Evolutionary conservation across 2,329 filamentous ascomycete species (phyloP), one percentile per base, ranked within the genome.

Genomic region (Chaetothyriales sp.): DNA sequence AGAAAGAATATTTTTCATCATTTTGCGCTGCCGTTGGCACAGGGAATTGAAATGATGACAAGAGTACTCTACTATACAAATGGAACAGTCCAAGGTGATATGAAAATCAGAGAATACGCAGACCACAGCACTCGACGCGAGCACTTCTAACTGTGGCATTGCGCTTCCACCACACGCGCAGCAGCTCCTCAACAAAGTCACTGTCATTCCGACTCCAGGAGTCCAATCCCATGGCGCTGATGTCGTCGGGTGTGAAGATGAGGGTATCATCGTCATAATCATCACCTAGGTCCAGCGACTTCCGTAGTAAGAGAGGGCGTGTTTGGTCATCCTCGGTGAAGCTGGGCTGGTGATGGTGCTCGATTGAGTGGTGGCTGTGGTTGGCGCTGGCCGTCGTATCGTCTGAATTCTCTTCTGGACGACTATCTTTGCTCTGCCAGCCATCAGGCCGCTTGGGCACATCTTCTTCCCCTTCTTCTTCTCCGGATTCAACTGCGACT

Each of bases 211-310:
- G 65, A 50, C 70, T 73, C 71, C 71, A 73, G 15, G 68, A 63
- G 54, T 74, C 71, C 15, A 74, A 65, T 2, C 71, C 70, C 71
- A 74, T 73, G 42, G 68, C 62, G 15, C 61, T 61, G 63, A 74
- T 70, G 54, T 73, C 71, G 18, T 70, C 67, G 18, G 65, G 63
- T 1, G 63, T 68, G 32, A 39, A 39, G 26, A 73, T 66, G 1
- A 61, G 63, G 18, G 71, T 61, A 2, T 62, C 57, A 2, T 62
- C 61, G 19, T 61, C 54, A 2, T 59, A 43, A 22, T 46, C 19
- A 49, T 53, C 52, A 36, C 32, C 54, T n/a, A n/a, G n/a, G n/a
- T n/a, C n/a, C n/a, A n/a, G n/a, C 22, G 20, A 49, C 56, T 18
- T 57, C n/a, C n/a, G n/a, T 53, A 6, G 45, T 43, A 49, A 46